These are phyloP conservation scores for Jaapia argillacea DNA, from an alignment of 768 basidiomycete genomes.

Conservation along the genomic window DNA sequence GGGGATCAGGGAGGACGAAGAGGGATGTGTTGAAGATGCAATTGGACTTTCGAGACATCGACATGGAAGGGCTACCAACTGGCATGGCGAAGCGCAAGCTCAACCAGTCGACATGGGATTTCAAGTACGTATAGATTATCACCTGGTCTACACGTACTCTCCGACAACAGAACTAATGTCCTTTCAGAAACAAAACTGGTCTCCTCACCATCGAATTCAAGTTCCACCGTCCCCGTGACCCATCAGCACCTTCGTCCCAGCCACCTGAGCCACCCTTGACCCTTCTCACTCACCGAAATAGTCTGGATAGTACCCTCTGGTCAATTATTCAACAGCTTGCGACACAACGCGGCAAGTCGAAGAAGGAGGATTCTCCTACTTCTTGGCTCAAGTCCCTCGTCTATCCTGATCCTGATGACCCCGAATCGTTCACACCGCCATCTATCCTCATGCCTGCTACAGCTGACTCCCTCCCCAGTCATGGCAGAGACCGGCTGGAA, in stretches of 20 bases:
- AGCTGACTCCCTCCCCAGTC: not conserved
- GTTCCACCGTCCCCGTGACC: slow-evolving; percentile 44
- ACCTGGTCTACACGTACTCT: not conserved
- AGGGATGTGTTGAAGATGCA: slow-evolving; percentile 59
- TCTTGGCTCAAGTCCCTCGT: slow-evolving; percentile 49
- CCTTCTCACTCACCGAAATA: slow-evolving; percentile 58
- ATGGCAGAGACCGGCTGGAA: not conserved
- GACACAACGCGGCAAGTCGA: slow-evolving; percentile 27
- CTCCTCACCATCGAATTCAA: slow-evolving; percentile 67
- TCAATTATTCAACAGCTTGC: slow-evolving; percentile 37
- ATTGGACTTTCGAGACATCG: slow-evolving; percentile 57
- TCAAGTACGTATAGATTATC: slow-evolving; percentile 37
- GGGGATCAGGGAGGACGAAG: slow-evolving; percentile 36
- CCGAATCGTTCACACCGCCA: slow-evolving; percentile 44
- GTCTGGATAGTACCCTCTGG: slow-evolving; percentile 38
- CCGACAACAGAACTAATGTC: not conserved
- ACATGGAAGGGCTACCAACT: slow-evolving; percentile 63
- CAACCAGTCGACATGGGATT: slow-evolving; percentile 81
- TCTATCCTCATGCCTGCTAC: slow-evolving; percentile 49
- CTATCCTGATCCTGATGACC: slow-evolving; percentile 42
- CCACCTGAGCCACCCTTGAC: slow-evolving; percentile 30
- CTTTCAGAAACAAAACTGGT: slow-evolving; percentile 49
- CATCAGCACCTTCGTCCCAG: slow-evolving; percentile 28
- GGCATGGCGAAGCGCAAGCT: slow-evolving; percentile 74
- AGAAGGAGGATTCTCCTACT: slow-evolving; percentile 35